Evolutionary conservation across 208 protist genomes (phyloP).

Genomic region (Phytomonas sp.): DNA sequence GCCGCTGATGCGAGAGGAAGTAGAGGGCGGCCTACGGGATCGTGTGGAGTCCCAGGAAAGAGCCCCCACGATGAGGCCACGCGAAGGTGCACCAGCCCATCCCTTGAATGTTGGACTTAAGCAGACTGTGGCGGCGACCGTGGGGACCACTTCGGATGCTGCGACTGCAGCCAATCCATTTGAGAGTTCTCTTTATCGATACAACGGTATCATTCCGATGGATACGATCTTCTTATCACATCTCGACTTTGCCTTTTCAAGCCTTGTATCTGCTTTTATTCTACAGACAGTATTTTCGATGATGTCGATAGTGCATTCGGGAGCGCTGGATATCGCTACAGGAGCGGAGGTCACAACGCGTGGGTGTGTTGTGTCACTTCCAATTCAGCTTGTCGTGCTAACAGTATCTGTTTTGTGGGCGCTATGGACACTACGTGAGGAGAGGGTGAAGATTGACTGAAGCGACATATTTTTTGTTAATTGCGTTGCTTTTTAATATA

Average conservation of each 20-base stretch:
- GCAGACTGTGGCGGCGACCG: neutral
- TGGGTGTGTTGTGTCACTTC: conserved; percentile 39
- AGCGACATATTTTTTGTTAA: neutral
- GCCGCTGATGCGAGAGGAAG: neutral
- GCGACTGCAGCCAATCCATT: neutral
- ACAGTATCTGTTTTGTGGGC: conserved; percentile 33
- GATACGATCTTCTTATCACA: conserved; percentile 11
- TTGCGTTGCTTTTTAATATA: neutral
- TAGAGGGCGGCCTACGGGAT: neutral
- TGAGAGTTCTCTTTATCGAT: neutral
- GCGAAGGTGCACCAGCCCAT: conserved; percentile 6
- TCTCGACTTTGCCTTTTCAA: conserved; percentile 6
- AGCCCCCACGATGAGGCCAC: neutral
- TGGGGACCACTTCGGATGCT: neutral
- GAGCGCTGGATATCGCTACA: conserved; percentile 17
- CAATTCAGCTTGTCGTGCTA: conserved; percentile 42
- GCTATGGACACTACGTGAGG: conserved; percentile 30
- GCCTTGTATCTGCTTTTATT: conserved; percentile 5
- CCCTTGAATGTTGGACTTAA: neutral
- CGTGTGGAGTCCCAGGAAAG: neutral
- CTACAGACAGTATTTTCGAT: conserved; percentile 6
- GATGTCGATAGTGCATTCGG: conserved; percentile 13
- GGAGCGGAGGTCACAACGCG: conserved; percentile 12
- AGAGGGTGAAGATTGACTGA: conserved; percentile 13
- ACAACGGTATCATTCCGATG: conserved; percentile 1